Evolutionary conservation across 805 yeast genomes (phyloP).

Genomic region (Saccharomyces eubayanus): DNA sequence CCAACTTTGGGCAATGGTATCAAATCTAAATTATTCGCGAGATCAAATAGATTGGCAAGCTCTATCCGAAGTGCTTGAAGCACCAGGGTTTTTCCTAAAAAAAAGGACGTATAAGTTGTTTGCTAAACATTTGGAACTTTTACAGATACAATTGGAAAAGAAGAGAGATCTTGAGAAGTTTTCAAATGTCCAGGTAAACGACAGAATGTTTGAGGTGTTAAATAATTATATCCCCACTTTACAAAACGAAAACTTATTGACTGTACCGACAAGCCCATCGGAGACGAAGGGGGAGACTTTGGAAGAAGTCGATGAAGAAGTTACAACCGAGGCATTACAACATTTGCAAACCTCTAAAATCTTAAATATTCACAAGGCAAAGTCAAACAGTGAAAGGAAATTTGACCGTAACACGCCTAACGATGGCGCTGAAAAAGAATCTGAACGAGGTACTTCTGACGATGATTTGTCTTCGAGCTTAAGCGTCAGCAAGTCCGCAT

Average conservation of each 20-base stretch:
- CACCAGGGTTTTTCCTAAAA: slow-evolving; percentile 26
- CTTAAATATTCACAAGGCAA: slow-evolving; percentile 9
- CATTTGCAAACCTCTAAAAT: slow-evolving; percentile 22
- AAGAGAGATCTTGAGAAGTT: slow-evolving; percentile 5
- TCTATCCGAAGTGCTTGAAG: slow-evolving; percentile 31
- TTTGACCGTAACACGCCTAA: neutral
- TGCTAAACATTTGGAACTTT: slow-evolving; percentile 19
- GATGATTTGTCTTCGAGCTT: slow-evolving; percentile 33
- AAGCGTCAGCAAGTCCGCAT: slow-evolving; percentile 35
- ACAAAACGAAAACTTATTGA: neutral
- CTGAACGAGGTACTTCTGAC: slow-evolving; percentile 7
- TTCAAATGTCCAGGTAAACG: neutral
- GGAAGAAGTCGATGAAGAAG: slow-evolving; percentile 2
- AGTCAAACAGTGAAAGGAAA: slow-evolving; percentile 3
- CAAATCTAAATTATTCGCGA: slow-evolving; percentile 16
- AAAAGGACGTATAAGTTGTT: slow-evolving; percentile 26
- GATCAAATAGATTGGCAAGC: slow-evolving; percentile 26
- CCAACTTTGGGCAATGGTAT: slow-evolving; percentile 25
- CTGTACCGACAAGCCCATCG: neutral
- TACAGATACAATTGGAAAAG: slow-evolving; percentile 20
- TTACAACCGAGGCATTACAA: neutral
- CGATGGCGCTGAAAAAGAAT: neutral
- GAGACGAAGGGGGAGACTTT: neutral
- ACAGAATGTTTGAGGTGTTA: neutral
- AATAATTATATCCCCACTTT: neutral